Percentiles rank a stretch among this genome's conserved stretches.
Conservation (phyloP, 192 early-diverging fungal genomes). For the Mortierella antarctica region DNA sequence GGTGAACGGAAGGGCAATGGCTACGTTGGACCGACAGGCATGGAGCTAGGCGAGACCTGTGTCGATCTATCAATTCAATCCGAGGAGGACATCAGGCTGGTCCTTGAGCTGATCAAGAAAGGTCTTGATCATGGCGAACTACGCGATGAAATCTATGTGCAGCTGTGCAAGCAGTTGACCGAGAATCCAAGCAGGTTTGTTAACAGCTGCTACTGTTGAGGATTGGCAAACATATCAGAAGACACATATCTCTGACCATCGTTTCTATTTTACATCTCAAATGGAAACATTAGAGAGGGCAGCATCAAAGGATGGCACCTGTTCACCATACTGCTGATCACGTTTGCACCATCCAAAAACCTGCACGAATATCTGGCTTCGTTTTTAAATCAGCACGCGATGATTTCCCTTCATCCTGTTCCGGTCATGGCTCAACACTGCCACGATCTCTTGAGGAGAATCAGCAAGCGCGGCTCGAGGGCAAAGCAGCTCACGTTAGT, state of each 20-base stretch:
- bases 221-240: not conserved
- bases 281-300: constrained; percentile 57
- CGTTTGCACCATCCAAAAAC: constrained; percentile 93
- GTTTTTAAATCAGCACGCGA: constrained; percentile 77
- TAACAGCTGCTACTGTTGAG: not conserved
- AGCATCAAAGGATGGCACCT: constrained; percentile 89
- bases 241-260: not conserved
- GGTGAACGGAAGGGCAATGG: constrained; percentile 65
- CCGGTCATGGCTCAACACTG: constrained; percentile 64
- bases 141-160: constrained; percentile 95
- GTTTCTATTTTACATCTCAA: not conserved
- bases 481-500: constrained; percentile 77
- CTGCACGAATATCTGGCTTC: constrained; percentile 85
- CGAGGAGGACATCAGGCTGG: constrained; percentile 64
- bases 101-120: constrained; percentile 80
- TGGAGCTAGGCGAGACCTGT: constrained; percentile 43
- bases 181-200: constrained; percentile 76
- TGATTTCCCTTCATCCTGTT: constrained; percentile 59
- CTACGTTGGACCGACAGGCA: constrained; percentile 49
- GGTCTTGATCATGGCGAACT: constrained; percentile 81
- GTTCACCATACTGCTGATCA: constrained; percentile 81
- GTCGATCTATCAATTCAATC: constrained; percentile 53
- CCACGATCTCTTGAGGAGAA: constrained; percentile 68
- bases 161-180: constrained; percentile 90
- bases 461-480: constrained; percentile 81